Evolutionary conservation across 2,329 filamentous ascomycete genomes (phyloP).

Genomic region (Thielaviopsis ethacetica): DNA sequence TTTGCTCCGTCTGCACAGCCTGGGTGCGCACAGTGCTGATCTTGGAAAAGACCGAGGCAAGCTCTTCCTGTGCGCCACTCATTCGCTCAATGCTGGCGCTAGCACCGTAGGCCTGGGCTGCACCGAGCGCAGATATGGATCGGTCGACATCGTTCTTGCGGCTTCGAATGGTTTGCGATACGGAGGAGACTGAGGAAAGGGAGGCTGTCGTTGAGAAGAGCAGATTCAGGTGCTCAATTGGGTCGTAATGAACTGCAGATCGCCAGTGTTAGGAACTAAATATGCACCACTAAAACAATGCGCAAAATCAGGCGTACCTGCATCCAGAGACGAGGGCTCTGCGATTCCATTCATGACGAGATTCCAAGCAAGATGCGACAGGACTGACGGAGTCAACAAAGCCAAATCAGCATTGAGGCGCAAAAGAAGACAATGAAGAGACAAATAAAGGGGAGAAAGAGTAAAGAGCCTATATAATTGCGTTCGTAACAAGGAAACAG

Average conservation of each 20-base stretch:
- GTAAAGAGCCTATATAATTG: not conserved
- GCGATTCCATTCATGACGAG: conserved; percentile 14
- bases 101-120: conserved; percentile 69
- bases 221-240: conserved; percentile 79
- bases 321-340: conserved; percentile 26
- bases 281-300: conserved; percentile 8
- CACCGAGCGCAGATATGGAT: conserved; percentile 57
- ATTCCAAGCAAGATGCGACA: not conserved
- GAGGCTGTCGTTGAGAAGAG: conserved; percentile 85
- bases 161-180: conserved; percentile 54
- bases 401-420: not conserved
- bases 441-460: not conserved
- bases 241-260: conserved; percentile 59
- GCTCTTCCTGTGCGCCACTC: conserved; percentile 75
- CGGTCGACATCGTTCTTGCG: conserved; percentile 71
- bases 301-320: conserved; percentile 21
- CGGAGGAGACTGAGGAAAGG: conserved; percentile 57
- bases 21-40: conserved; percentile 85
- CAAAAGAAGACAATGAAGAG: not conserved
- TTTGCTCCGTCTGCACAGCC: conserved; percentile 81
- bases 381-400: too few species aligned
- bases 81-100: conserved; percentile 81
- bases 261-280: conserved; percentile 13
- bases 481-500: too few species aligned
- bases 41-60: conserved; percentile 79